Percentiles rank a stretch among this genome's conserved stretches.
phyloP scores from a whole-genome alignment of 2,329 filamentous ascomycete species.

The Fusarium sp. region DNA sequence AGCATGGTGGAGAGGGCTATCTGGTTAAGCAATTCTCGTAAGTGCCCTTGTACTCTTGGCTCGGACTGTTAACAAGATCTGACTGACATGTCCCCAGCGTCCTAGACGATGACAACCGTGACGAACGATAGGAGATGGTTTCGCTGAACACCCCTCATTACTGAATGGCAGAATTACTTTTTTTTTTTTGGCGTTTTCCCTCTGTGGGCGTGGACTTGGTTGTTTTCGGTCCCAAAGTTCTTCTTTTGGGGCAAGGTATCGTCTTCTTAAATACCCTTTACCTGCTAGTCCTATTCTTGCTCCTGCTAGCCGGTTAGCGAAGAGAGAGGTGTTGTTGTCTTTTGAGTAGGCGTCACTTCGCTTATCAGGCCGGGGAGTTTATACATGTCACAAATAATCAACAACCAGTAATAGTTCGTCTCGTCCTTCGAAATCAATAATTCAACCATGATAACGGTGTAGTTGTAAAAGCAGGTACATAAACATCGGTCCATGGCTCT shows the following conservation, averaged over 20 bases:
- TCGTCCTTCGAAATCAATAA: background rate
- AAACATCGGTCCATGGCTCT: conserved; percentile 5
- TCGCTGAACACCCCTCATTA: background rate
- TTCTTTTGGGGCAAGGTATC: background rate
- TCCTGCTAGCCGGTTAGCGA: background rate
- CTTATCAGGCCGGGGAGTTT: background rate
- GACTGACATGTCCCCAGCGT: conserved; percentile 50
- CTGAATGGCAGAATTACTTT: background rate
- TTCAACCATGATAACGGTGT: background rate
- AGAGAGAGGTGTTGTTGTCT: background rate
- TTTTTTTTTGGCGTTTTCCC: conserved; percentile 28
- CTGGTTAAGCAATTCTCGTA: conserved; percentile 93
- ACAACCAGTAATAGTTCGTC: background rate
- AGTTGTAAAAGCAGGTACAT: background rate
- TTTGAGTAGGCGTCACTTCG: background rate
- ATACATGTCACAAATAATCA: background rate
- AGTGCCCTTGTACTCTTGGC: conserved; percentile 50
- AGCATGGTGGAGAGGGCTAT: conserved; percentile 90
- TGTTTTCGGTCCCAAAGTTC: conserved; percentile 1
- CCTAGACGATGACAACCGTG: conserved; percentile 63
- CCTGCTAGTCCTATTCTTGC: background rate
- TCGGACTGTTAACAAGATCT: background rate
- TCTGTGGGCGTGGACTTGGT: background rate
- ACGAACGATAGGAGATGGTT: conserved; percentile 47
- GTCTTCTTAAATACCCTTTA: conserved; percentile 17